Evolutionary conservation across 495 filamentous ascomycete genomes (phyloP), one percentile per base, ranked within the genome.

Genomic region (Penicillium robsamsonii): DNA sequence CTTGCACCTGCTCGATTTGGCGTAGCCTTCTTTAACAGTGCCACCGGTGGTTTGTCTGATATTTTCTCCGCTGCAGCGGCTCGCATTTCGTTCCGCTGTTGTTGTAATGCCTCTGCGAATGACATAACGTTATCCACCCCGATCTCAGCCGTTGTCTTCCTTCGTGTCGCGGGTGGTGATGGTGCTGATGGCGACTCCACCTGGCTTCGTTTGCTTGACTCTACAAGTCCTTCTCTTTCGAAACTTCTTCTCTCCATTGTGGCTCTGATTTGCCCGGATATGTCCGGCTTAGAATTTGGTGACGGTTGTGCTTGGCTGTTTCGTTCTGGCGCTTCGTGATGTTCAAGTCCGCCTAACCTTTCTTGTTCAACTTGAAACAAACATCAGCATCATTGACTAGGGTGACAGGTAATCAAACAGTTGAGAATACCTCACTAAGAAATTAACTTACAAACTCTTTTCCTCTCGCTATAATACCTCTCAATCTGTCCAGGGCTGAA

Each of bases 401-500:
- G 15, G 9, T 27, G 24, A 25, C 3, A 40, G 8, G 29, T 47
- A 30, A 43, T 4, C 29, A 17, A 4, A 5, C 1, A 27, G 25
- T 7, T 27, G 25, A 27, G 6, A 27, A 27, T 27, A 27, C 25
- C 25, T 5, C 25, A 27, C 6, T 27, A 3, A 7, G 4, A 27
- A 27, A 1, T 22, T 15, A 2, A 50, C 50, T 43, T n/a, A 52
- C 50, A 31, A 29, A 12, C 42, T 13, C 6, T 9, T 8, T 27
- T 5, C 11, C 11, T 42, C 25, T 27, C 27, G 5, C 25, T 13
- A 42, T 42, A 27, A 42, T 52, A 24, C 3, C 17, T 12, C 13
- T 52, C 50, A 22, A 52, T 31, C n/a, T 42, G n/a, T 3, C 27
- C 24, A 27, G 37, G 24, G 50, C 25, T 43, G 25, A 42, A 52